Base-by-base conservation (phyloP, 2,329 filamentous ascomycete species). In the Alternaria longipes region DNA sequence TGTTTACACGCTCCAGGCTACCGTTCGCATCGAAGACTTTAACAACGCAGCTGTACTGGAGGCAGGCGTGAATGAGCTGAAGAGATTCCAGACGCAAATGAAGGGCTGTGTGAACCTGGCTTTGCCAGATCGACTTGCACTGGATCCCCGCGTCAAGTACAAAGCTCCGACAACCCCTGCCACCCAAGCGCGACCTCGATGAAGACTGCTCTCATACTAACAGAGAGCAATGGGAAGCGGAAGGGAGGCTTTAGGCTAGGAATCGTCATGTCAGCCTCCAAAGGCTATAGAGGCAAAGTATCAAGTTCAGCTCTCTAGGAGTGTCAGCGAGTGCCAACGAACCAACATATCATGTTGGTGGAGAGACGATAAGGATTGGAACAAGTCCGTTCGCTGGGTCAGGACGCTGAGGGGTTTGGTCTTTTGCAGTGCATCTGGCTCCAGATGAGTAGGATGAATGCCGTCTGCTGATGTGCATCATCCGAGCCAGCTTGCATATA, bases 121-220 rank as follows among this genome's bases (percentile, higher is more conserved):
- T 47, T 81, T 85, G 46, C 86, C 85, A 1, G 86, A 90, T 74
- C 80, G 88, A 51, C 75, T 90, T 51, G 80, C 84, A 26, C 76
- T 90, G 63, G 87, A 90, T 71, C 87, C 87, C 3, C 81, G 87
- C 57, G 84, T 87, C 40, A 88, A 84, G 73, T 86, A 81, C 64
- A 73, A 69, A 34, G 63, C 73, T 14, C 68, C 69, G 40, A 62
- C 64, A 40, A 55, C 65, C 16, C 50, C 60, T 28, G 63, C 61
- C 30, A 56, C 54, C 8, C 68, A 59, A 52, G 47, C 42, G 18
- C 67, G 67, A 32, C 59, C 57, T 54, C 69, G 68, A 16, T 75
- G 69, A 73, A 26, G n/a, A 7, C 18, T 20, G 16, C 16, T 38
- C 14, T 50, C 20, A 5, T 38, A 4, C 11, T 50, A 36, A 26